These are phyloP conservation scores for Verticillium nonalfalfae DNA, from an alignment of 2,329 filamentous ascomycete species.

Conservation along the genomic window DNA sequence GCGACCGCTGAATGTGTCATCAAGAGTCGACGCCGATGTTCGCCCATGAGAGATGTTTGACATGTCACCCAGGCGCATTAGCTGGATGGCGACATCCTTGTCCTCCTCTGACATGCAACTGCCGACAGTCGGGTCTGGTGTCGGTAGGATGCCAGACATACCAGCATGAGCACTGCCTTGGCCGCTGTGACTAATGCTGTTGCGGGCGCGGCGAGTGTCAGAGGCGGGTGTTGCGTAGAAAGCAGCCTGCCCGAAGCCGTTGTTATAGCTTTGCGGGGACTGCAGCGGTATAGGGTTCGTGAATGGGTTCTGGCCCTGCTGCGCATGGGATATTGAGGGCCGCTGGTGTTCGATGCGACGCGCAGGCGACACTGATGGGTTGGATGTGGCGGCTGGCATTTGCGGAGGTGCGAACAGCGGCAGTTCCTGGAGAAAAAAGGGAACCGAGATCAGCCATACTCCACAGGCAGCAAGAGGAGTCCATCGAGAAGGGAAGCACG, in stretches of 20 bases:
- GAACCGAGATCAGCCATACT: slow-evolving; percentile 19
- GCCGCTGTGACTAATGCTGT: slow-evolving; percentile 41
- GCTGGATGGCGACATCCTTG: slow-evolving; percentile 88
- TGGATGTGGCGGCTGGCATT: slow-evolving; percentile 91
- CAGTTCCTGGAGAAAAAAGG: slow-evolving; percentile 62
- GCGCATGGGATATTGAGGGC: slow-evolving; percentile 68
- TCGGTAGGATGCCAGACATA: slow-evolving; percentile 65
- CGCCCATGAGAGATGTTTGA: slow-evolving; percentile 90
- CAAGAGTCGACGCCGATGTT: slow-evolving; percentile 86
- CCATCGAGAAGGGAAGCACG: slow-evolving; percentile 4
- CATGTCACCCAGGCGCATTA: slow-evolving; percentile 92
- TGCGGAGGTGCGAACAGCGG: slow-evolving; percentile 92
- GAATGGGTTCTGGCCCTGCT: slow-evolving; percentile 73
- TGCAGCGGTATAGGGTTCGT: slow-evolving; percentile 70
- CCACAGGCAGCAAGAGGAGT: slow-evolving; percentile 1
- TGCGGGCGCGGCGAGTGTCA: slow-evolving; percentile 60
- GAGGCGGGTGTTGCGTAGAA: slow-evolving; percentile 58
- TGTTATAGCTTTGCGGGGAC: slow-evolving; percentile 72
- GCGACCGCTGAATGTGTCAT: slow-evolving; percentile 87
- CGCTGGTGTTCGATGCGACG: slow-evolving; percentile 70
- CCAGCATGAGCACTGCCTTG: slow-evolving; percentile 7
- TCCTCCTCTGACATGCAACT: slow-evolving; percentile 96
- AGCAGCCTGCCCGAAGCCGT: slow-evolving; percentile 45
- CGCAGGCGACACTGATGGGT: slow-evolving; percentile 91
- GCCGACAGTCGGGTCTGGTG: slow-evolving; percentile 92